Evolutionary conservation across 73 alveolate species (phyloP), one percentile per base, ranked within the genome.

Genomic region (Tetrahymena malaccensis): DNA sequence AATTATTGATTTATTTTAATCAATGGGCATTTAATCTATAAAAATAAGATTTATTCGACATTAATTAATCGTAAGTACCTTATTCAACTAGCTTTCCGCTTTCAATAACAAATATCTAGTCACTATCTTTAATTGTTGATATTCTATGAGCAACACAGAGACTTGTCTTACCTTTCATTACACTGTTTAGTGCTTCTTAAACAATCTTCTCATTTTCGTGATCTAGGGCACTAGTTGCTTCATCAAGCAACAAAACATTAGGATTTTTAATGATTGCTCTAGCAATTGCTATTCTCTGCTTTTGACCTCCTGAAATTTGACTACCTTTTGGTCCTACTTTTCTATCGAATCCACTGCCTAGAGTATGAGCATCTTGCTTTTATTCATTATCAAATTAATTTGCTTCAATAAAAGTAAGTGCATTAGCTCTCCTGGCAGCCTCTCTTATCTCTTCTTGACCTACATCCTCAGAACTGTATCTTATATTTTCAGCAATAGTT

Each of bases 101-200:
- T 33, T 94, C 94, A 21, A 94, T 85, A 38, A 94, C 96, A 84
- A 43, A 94, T 22, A 94, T 94, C 7, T 43, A 17, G 37, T 94
- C 94, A 31, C 93, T 85, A 94, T 94, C 96, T 57, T 94, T 95
- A 21, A 98, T 96, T 4, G 99, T 98, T n/a, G 98, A 95, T 17
- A 98, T 96, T 84, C 99, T 96, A 84, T 98, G 99, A 16, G 99
- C 99, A 43, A 98, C 96, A 56, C 96, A 96, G 84, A 97, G 95
- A n/a, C 97, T 94, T 85, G 99, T 97, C 31, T 94, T 96, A 15
- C 96, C 96, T 34, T 44, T 83, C 97, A 94, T 55, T 43, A 95
- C 27, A 40, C 93, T 38, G 22, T 96, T 93, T 25, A 96, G 15
- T 19, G 96, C 35, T 94, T 96, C 96, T 96, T 96, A 58, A 85